Base-by-base conservation (phyloP, 2,329 filamentous ascomycete species). In the Xylariaceae sp. region DNA sequence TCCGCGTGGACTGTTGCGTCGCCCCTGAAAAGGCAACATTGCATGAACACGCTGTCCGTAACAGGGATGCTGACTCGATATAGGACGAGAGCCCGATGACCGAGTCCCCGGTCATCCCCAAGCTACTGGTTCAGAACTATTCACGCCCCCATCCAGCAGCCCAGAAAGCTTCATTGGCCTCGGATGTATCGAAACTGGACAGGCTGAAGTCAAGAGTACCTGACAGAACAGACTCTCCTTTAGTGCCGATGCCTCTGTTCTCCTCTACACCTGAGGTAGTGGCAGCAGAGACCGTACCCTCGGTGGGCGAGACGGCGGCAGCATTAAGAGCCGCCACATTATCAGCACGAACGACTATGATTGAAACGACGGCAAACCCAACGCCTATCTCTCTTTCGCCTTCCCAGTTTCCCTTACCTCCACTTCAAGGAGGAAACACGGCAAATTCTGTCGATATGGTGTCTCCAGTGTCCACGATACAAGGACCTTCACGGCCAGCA, bases 351-450 rank as follows among this genome's bases (percentile, higher is more conserved):
- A 26, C 26, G 3, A 38, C 35, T 11, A 33, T 37, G 14, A 14
- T 8, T 6, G 11, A 24, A 5, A 26, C 23, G 11, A 14, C 29
- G 6, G 31, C 38, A 6, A 28, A 18, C n/a, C 23, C 23, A 13
- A 44, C 40, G 14, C 43, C 45, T 6, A 30, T 41, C 31, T 41
- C 42, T 5, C 44, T 46, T 8, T 44, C 47, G 7, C 45, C 43
- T 4, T 50, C 48, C 6, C 14, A 45, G 12, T 49, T 49, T 19
- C 48, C 48, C 19, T 14, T 47, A 6, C 48, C 46, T 5, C 43
- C 46, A 11, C 28, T 18, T 9, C 17, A 14, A 34, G 11, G 37
- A 24, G 11, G 32, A 4, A 38, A 41, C 11, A 18, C 39, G 7
- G 32, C 29, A 11, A 46, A 40, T 19, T 40, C 43, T 7, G 34